Conservation (phyloP, 331 rosid species). For the Erythrophleum ivorense region DNA sequence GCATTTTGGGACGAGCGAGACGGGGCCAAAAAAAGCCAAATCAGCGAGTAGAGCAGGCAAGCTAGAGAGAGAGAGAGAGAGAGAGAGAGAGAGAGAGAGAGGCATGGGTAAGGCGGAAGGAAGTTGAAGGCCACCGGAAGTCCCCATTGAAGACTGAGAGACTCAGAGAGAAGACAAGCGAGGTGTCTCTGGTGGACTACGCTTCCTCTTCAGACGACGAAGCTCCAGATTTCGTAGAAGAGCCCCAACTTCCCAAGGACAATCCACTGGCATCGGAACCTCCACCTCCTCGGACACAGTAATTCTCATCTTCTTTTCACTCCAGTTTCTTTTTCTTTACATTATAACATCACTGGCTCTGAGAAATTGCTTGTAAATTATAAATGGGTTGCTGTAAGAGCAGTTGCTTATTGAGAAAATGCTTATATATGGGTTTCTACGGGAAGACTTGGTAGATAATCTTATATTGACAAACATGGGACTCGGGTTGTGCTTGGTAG, state of each 20-base stretch:
- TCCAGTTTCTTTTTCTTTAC: background rate
- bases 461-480: background rate
- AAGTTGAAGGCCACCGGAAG: slow-evolving; percentile 1
- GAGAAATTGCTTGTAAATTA: background rate
- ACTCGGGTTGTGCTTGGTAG: background rate
- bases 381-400: background rate
- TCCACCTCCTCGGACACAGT: slow-evolving; percentile 47
- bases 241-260: slow-evolving; percentile 39
- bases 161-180: background rate
- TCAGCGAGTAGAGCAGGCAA: too few relatives aligned
- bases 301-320: slow-evolving; percentile 27
- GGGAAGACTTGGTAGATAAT: too few relatives aligned
- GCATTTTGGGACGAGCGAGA: too few relatives aligned
- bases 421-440: background rate
- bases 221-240: slow-evolving; percentile 47
- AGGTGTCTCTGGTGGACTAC: slow-evolving; percentile 91
- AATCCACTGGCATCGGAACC: slow-evolving; percentile 35
- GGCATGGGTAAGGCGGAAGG: too few relatives aligned
- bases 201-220: slow-evolving; percentile 89
- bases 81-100: too few relatives aligned
- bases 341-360: background rate
- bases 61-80: too few relatives aligned
- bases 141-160: slow-evolving; percentile 1
- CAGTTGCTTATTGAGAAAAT: background rate
- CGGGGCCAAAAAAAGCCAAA: too few relatives aligned